Percentiles rank a stretch among this genome's conserved stretches.
These are phyloP conservation scores for Lodderomyces pseudojiufengensis DNA, from an alignment of 1,139 yeast species.

Conservation along the genomic window DNA sequence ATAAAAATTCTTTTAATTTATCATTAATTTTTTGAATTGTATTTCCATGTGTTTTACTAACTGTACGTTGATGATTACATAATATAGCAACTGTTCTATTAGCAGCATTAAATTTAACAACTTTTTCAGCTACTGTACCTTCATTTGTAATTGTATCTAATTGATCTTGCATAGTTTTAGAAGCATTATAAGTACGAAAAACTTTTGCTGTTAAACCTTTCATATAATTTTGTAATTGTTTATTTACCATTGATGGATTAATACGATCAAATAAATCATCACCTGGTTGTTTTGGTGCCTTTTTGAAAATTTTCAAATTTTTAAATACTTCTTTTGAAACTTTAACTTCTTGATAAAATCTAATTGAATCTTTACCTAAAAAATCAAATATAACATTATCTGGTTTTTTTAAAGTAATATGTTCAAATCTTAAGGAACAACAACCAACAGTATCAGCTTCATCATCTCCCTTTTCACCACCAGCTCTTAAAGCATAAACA, in stretches of 20 bases:
- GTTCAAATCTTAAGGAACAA: constrained; percentile 89
- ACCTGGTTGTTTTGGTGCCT: constrained; percentile 83
- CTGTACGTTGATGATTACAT: constrained; percentile 96
- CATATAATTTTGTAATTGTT: constrained; percentile 85
- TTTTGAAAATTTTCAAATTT: constrained; percentile 80
- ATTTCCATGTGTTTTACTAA: constrained; percentile 77
- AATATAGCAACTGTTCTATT: constrained; percentile 91
- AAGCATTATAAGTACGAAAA: constrained; percentile 95
- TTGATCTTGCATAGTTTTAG: constrained; percentile 95
- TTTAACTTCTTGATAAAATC: constrained; percentile 88
- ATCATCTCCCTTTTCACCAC: constrained; percentile 96
- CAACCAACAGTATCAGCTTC: constrained; percentile 99
- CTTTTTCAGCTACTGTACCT: constrained; percentile 86
- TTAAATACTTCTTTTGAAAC: constrained; percentile 89
- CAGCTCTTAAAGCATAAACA: constrained; percentile 94
- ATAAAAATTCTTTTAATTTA: constrained; percentile 69
- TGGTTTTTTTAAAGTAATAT: constrained; percentile 82
- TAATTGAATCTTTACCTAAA: constrained; percentile 91
- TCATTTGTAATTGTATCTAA: constrained; percentile 72
- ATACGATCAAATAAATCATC: constrained; percentile 90
- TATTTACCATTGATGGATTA: constrained; percentile 78
- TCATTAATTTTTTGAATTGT: constrained; percentile 77
- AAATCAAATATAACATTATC: constrained; percentile 88
- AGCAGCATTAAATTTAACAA: constrained; percentile 87
- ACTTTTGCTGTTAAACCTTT: constrained; percentile 94